phyloP scores from a whole-genome alignment of 2,329 filamentous ascomycete genomes.

The Colletotrichum lindemuthianum region DNA sequence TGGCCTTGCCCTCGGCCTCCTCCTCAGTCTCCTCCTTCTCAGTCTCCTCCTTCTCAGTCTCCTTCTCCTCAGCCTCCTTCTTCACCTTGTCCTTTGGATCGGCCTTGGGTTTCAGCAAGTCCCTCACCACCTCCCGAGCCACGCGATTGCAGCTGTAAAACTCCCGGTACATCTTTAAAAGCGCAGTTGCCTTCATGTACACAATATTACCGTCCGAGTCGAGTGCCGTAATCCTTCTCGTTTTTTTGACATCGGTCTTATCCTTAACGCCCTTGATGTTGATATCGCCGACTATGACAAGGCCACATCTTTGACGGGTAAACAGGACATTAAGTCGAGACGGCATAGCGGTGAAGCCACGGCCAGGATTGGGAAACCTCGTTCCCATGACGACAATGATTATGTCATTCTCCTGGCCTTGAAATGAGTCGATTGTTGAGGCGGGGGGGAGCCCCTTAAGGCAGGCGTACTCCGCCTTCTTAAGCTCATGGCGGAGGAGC shows the following conservation, averaged over 20 bases:
- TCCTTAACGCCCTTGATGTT: conserved; percentile 6
- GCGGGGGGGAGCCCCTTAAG: conserved; percentile 30
- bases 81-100: too few relatives aligned
- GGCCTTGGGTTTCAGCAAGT: too few relatives aligned
- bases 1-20: too few relatives aligned
- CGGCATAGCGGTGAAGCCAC: conserved; percentile 32
- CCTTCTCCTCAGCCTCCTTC: too few relatives aligned
- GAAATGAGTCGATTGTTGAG: conserved; percentile 38
- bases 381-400: conserved; percentile 38
- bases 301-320: conserved; percentile 35
- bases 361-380: conserved; percentile 2
- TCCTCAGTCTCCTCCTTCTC: too few relatives aligned
- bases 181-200: too few relatives aligned
- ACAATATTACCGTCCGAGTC: too few relatives aligned
- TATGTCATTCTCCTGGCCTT: conserved; percentile 40
- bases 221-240: not conserved
- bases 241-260: not conserved
- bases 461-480: conserved; percentile 24
- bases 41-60: too few relatives aligned
- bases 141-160: too few relatives aligned
- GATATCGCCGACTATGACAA: conserved; percentile 40
- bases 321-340: conserved; percentile 35
- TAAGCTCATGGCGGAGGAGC: conserved; percentile 11
- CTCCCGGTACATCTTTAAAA: too few relatives aligned
- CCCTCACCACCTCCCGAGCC: too few relatives aligned